Base-by-base conservation (phyloP, 768 basidiomycete species). In the Russula griseocarnosa region DNA sequence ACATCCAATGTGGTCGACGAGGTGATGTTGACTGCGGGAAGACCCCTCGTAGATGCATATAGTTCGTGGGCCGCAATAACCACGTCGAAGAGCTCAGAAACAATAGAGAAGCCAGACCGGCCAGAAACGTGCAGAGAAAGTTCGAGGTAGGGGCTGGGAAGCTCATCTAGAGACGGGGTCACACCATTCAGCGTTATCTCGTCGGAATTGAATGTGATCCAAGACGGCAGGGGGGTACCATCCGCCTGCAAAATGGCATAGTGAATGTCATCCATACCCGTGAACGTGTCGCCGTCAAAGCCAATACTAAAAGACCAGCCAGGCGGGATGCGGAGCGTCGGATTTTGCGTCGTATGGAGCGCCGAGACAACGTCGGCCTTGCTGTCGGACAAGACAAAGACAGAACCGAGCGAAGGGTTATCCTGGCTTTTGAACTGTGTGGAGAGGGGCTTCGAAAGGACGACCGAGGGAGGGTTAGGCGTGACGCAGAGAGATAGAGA, bases 251-350 rank as follows among this genome's bases (percentile, higher is more conserved):
- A 78, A 30, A 86, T 85, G 11, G 80, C 78, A 70, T 94, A 94
- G 71, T 72, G 87, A 44, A 90, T 69, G 30, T 75, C 76, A 38
- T 81, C 75, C 52, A 74, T 62, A 34, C 81, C 76, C 2, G 71
- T 63, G 73, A 86, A 87, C 2, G 90, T 94, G 40, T 81, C 76
- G 63, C 82, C 78, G 56, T 85, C 75, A 69, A 97, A 84, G 16
- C 94, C 95, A 62, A 98, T 82, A 70, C 91, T 92, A 76, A 96
- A 98, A 0, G 90, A 91, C 93, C 94, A 96, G 51, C 77, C 74
- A 8, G 83, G 83, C 1, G 92, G 93, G 11, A 96, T 83, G 56
- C 93, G 79, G 60, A 97, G 72, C 55, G 81, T 77, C 60, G 86
- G 86, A 55, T 75, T 77, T 52, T 73, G 69, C 22, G 63, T 26